Percentiles rank a stretch among this genome's conserved stretches.
Evolutionary conservation across 345 rosid genomes (phyloP).

Genomic region (Populus alba): DNA sequence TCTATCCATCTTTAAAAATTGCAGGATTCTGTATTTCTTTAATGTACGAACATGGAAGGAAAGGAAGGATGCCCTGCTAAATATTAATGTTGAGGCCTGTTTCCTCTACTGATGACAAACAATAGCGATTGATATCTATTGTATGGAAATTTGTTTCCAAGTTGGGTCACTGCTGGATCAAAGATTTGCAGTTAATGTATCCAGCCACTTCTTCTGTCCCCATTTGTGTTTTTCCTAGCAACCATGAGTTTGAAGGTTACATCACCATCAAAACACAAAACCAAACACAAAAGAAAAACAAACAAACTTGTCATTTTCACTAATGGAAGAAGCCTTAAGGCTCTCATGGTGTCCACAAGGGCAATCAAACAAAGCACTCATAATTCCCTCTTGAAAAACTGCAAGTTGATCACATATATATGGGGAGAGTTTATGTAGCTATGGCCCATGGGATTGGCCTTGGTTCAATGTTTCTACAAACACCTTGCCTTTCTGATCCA

Average conservation of each 20-base stretch:
- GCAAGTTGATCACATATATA: background rate
- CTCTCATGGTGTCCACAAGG: slow-evolving; percentile 19
- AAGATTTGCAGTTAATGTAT: background rate
- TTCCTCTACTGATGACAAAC: background rate
- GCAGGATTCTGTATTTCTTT: too few species aligned
- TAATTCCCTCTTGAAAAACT: slow-evolving; percentile 7
- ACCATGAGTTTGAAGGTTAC: slow-evolving; percentile 12
- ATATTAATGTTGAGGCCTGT: background rate
- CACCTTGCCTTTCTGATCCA: background rate
- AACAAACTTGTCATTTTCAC: slow-evolving; percentile 30
- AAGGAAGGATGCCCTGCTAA: background rate
- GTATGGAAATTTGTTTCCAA: background rate
- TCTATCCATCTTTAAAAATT: too few species aligned
- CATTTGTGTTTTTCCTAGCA: background rate
- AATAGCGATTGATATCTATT: too few species aligned
- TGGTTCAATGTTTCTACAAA: slow-evolving; percentile 8
- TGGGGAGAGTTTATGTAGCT: background rate
- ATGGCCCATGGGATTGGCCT: slow-evolving; percentile 17
- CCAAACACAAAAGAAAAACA: slow-evolving; percentile 3
- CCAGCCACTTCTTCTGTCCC: background rate
- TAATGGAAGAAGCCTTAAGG: slow-evolving; percentile 15
- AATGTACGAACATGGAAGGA: background rate
- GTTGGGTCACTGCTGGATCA: background rate
- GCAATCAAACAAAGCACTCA: slow-evolving; percentile 34
- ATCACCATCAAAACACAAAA: slow-evolving; percentile 17